phyloP scores from a whole-genome alignment of 2,329 filamentous ascomycete species.

The Exophiala sp. region DNA sequence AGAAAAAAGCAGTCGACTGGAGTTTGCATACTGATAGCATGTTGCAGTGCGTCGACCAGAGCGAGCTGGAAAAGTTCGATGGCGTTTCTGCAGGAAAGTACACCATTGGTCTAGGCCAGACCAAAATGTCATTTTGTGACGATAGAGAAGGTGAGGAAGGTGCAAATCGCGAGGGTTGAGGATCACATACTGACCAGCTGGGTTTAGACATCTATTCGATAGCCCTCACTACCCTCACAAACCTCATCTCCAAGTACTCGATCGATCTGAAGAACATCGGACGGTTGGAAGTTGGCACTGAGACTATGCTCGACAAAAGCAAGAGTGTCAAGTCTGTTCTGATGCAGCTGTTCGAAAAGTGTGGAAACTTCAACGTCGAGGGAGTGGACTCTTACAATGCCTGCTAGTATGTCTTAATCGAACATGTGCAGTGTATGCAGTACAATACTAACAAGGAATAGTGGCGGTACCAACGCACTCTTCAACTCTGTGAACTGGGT shows the following conservation, averaged over 20 bases:
- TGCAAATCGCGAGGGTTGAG: not conserved
- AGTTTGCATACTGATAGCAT: conserved; percentile 14
- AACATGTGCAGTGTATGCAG: not conserved
- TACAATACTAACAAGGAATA: conserved; percentile 11
- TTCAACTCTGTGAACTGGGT: conserved; percentile 84
- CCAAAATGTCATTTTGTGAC: conserved; percentile 89
- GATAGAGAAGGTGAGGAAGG: conserved; percentile 70
- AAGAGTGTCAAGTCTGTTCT: conserved; percentile 86
- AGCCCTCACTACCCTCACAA: conserved; percentile 71
- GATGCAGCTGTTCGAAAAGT: conserved; percentile 74
- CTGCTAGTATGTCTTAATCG: conserved; percentile 55
- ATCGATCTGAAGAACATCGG: conserved; percentile 75
- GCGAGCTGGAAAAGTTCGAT: conserved; percentile 81
- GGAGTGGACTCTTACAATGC: conserved; percentile 80
- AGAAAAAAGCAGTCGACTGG: not conserved
- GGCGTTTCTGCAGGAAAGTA: conserved; percentile 79
- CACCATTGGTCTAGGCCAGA: conserved; percentile 87
- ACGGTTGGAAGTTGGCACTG: conserved; percentile 78
- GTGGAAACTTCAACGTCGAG: conserved; percentile 77
- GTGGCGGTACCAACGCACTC: conserved; percentile 75
- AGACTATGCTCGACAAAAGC: conserved; percentile 84
- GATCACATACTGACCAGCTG: conserved; percentile 6
- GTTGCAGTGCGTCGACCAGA: conserved; percentile 76
- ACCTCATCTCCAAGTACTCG: conserved; percentile 77
- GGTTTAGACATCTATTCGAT: conserved; percentile 81